These are phyloP conservation scores for Ophiostoma ulmi DNA, from an alignment of 2,329 filamentous ascomycete genomes.

Conservation along the genomic window DNA sequence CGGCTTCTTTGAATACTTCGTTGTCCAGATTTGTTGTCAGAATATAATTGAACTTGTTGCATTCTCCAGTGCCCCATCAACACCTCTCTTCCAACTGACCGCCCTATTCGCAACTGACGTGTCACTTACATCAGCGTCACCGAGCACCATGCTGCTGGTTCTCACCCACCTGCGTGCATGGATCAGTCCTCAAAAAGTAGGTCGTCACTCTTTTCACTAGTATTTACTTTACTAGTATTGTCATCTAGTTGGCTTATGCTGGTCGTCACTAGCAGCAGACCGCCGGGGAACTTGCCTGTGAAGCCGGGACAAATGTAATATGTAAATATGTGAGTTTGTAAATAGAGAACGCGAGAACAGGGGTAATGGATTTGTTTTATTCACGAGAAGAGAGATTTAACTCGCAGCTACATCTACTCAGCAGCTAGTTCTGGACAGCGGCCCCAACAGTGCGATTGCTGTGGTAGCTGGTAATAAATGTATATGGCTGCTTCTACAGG, in stretches of 20 bases:
- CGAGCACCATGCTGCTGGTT: slow-evolving; percentile 21
- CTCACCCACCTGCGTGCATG: slow-evolving; percentile 7
- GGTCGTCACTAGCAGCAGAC: slow-evolving; percentile 13
- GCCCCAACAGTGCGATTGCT: neutral
- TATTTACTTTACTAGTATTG: too few species aligned
- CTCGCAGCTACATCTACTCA: too few species aligned
- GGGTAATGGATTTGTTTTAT: too few species aligned
- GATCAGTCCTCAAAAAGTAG: neutral
- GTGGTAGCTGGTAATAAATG: too few species aligned
- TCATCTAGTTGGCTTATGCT: neutral
- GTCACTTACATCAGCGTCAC: slow-evolving; percentile 20
- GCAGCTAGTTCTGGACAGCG: neutral
- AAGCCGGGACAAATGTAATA: neutral
- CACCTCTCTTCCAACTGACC: neutral
- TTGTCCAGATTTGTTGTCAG: too few species aligned
- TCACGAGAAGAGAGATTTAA: neutral
- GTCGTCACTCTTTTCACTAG: neutral
- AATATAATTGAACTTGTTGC: too few species aligned
- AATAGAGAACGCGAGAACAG: neutral
- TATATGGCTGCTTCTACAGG: too few species aligned
- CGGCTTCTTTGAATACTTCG: neutral
- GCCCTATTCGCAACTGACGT: slow-evolving; percentile 14
- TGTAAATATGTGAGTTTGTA: neutral
- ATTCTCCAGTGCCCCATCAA: too few species aligned
- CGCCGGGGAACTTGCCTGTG: neutral